phyloP scores from a whole-genome alignment of 2,329 filamentous ascomycete genomes.

The Trichophaea hybrida region DNA sequence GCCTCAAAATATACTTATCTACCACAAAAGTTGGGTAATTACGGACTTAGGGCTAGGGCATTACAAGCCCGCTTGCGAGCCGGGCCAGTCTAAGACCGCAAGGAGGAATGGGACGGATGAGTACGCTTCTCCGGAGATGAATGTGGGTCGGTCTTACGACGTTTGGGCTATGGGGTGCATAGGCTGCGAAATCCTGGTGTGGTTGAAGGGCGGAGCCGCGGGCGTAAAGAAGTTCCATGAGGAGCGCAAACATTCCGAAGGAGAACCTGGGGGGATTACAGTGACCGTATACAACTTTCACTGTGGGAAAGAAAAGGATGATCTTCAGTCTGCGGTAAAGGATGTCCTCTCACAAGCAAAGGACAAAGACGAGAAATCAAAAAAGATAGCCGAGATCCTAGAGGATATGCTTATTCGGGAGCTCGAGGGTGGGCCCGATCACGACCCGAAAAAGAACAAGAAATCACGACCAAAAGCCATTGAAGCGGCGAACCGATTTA shows the following conservation, averaged over 20 bases:
- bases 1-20: slow-evolving; percentile 3
- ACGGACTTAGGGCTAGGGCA: slow-evolving; percentile 5
- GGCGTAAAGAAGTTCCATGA: neutral
- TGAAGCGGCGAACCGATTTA: neutral
- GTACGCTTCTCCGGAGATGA: neutral
- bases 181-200: slow-evolving; percentile 6
- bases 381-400: neutral
- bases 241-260: neutral
- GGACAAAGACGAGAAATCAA: neutral
- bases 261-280: neutral
- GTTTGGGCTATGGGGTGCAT: slow-evolving; percentile 8
- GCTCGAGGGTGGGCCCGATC: neutral
- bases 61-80: neutral
- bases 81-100: neutral
- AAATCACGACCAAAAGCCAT: neutral
- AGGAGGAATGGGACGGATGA: slow-evolving; percentile 1
- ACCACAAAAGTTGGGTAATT: neutral
- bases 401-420: neutral
- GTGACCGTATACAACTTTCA: slow-evolving; percentile 1
- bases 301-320: neutral
- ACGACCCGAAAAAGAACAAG: neutral
- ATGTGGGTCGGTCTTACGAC: slow-evolving; percentile 1
- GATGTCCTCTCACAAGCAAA: neutral
- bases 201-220: neutral
- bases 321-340: neutral